Conservation (phyloP, 305 asterid genomes). For the Fraxinus sp. region DNA sequence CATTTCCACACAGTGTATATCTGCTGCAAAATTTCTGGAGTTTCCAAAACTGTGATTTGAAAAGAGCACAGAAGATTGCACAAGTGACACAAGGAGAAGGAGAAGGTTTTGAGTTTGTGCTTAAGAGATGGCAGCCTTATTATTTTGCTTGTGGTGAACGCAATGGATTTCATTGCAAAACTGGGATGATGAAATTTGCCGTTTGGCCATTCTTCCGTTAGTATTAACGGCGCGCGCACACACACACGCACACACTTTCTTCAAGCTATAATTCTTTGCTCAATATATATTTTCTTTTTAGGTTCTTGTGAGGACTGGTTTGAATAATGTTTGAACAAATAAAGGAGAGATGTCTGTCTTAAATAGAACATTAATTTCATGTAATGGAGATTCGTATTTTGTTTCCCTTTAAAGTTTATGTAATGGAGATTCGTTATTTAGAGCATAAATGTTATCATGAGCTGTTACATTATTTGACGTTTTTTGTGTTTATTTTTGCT, state of each 20-base stretch:
- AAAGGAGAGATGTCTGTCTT: not conserved
- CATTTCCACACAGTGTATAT: slow-evolving; percentile 59
- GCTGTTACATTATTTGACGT: not conserved
- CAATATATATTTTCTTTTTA: not conserved
- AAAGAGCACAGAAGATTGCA: slow-evolving; percentile 49
- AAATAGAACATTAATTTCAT: not conserved
- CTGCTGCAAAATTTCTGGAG: slow-evolving; percentile 52
- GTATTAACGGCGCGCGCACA: slow-evolving; percentile 23
- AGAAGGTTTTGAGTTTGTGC: slow-evolving; percentile 54
- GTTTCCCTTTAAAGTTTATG: too few relatives aligned
- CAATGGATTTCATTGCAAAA: slow-evolving; percentile 55
- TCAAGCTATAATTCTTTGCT: not conserved
- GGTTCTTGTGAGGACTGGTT: not conserved
- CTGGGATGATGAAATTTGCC: slow-evolving; percentile 60
- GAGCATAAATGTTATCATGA: not conserved
- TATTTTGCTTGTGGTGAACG: slow-evolving; percentile 67
- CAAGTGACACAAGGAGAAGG: slow-evolving; percentile 46
- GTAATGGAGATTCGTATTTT: not conserved
- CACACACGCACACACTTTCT: not conserved
- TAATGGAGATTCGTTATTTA: not conserved
- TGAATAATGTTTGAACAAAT: not conserved
- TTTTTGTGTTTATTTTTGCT: not conserved
- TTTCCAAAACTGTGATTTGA: slow-evolving; percentile 52
- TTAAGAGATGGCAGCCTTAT: slow-evolving; percentile 59
- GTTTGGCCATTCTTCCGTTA: slow-evolving; percentile 55